phyloP scores from a whole-genome alignment of 169 alveolate genomes.

The Babesia sp. region DNA sequence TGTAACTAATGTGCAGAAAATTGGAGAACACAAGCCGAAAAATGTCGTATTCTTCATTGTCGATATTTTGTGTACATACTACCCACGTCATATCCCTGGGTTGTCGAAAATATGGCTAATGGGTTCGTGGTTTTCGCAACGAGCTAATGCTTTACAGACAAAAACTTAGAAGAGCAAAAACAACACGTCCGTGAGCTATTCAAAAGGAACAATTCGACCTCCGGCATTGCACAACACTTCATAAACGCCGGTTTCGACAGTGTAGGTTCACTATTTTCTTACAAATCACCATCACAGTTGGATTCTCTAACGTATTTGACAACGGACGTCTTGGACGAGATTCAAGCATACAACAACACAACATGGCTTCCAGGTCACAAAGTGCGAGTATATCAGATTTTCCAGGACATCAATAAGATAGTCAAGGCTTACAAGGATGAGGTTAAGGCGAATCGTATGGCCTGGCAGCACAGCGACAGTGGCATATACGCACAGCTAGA shows the following conservation, averaged over 20 bases:
- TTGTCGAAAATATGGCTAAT: slow-evolving; percentile 63
- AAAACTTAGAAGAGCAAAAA: slow-evolving; percentile 82
- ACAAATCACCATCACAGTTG: slow-evolving; percentile 20
- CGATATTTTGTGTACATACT: slow-evolving; percentile 68
- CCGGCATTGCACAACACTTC: slow-evolving; percentile 84
- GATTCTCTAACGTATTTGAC: slow-evolving; percentile 82
- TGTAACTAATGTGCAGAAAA: slow-evolving; percentile 34
- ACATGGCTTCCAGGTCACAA: slow-evolving; percentile 90
- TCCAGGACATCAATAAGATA: slow-evolving; percentile 41
- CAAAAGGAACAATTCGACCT: slow-evolving; percentile 81
- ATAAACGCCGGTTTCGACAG: slow-evolving; percentile 88
- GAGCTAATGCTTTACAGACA: slow-evolving; percentile 57
- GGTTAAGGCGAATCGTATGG: slow-evolving; percentile 7
- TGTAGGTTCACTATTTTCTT: slow-evolving; percentile 31
- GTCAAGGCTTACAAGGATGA: slow-evolving; percentile 64
- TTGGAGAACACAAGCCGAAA: slow-evolving; percentile 64
- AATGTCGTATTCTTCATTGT: slow-evolving; percentile 68
- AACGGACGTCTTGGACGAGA: slow-evolving; percentile 83
- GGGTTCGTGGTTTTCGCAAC: slow-evolving; percentile 22
- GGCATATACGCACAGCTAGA: background rate
- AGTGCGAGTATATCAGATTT: slow-evolving; percentile 75
- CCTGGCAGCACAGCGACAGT: background rate
- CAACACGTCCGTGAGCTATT: slow-evolving; percentile 83
- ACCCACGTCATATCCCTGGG: slow-evolving; percentile 58
- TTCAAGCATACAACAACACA: slow-evolving; percentile 82